A percentile compares a stretch with the other conserved stretches of the same genome.
These are phyloP conservation scores for Sclerotinia glacialis DNA, from an alignment of 2,329 filamentous ascomycete species.

Conservation along the genomic window DNA sequence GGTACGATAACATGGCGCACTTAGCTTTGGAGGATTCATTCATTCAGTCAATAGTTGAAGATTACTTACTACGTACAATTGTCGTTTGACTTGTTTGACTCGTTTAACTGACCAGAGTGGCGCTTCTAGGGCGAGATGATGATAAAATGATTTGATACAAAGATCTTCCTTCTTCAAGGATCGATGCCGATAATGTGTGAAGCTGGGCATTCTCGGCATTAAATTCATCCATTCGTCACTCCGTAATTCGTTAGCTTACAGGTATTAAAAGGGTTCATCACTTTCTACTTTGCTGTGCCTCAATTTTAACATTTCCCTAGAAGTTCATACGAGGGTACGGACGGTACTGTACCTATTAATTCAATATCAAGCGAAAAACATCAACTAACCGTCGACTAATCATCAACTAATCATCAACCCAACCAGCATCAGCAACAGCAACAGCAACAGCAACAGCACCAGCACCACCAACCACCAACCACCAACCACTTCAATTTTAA, in stretches of 20 bases:
- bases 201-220: background rate
- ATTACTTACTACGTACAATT: no score
- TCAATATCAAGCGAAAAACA: background rate
- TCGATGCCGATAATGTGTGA: background rate
- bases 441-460: no score
- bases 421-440: no score
- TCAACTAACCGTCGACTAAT: no score
- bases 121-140: background rate
- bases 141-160: background rate
- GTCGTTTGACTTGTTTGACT: no score
- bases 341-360: no score
- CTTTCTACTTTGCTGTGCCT: constrained; percentile 4
- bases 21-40: background rate
- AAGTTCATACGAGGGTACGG: no score
- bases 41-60: background rate
- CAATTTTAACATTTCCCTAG: background rate
- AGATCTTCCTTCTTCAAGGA: background rate
- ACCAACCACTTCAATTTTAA: constrained; percentile 9
- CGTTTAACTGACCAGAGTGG: background rate
- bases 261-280: background rate
- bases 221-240: background rate
- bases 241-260: background rate
- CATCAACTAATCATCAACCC: background rate
- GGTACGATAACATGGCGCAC: background rate
- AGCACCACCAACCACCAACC: background rate